Conservation (phyloP, 2,329 filamentous ascomycete species). For the Colletotrichum gigasporum region DNA sequence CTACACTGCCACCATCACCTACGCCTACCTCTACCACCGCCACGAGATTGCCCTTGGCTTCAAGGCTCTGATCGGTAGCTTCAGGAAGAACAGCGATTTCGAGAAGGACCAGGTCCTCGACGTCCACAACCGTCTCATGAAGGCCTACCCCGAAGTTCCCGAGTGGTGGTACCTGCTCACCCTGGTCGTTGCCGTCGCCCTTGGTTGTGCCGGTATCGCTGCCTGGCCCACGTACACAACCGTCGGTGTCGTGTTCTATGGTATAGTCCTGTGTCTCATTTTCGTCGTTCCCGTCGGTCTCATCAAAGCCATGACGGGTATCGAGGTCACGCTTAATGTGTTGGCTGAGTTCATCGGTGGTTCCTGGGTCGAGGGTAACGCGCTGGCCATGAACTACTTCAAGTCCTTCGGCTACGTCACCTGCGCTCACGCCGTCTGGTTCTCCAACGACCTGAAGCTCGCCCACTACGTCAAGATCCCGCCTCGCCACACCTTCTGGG, state of each 20-base stretch:
- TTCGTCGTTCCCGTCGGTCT: slow-evolving; percentile 63
- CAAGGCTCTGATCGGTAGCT: slow-evolving; percentile 55
- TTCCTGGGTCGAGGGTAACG: slow-evolving; percentile 59
- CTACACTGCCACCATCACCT: slow-evolving; percentile 61
- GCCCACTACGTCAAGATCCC: slow-evolving; percentile 70
- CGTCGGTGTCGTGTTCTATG: slow-evolving; percentile 61
- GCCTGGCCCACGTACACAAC: slow-evolving; percentile 61
- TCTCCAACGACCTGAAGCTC: slow-evolving; percentile 51
- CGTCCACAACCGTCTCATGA: slow-evolving; percentile 59
- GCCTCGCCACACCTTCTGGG: slow-evolving; percentile 67
- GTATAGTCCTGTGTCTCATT: slow-evolving; percentile 57
- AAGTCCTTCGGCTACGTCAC: slow-evolving; percentile 57
- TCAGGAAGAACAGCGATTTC: slow-evolving; percentile 50
- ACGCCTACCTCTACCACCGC: slow-evolving; percentile 61
- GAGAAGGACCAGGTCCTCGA: slow-evolving; percentile 49
- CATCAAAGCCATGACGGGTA: slow-evolving; percentile 62
- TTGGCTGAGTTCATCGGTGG: slow-evolving; percentile 64
- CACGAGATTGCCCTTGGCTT: slow-evolving; percentile 60
- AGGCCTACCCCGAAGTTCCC: slow-evolving; percentile 55
- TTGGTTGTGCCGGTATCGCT: slow-evolving; percentile 57
- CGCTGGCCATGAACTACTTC: slow-evolving; percentile 64
- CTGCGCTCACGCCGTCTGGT: slow-evolving; percentile 35
- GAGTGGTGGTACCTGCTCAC: slow-evolving; percentile 64
- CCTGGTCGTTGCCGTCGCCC: slow-evolving; percentile 53
- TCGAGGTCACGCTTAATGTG: slow-evolving; percentile 62